Evolutionary conservation across 306 rosid species (phyloP).

Genomic region (Coriaria nepalensis): DNA sequence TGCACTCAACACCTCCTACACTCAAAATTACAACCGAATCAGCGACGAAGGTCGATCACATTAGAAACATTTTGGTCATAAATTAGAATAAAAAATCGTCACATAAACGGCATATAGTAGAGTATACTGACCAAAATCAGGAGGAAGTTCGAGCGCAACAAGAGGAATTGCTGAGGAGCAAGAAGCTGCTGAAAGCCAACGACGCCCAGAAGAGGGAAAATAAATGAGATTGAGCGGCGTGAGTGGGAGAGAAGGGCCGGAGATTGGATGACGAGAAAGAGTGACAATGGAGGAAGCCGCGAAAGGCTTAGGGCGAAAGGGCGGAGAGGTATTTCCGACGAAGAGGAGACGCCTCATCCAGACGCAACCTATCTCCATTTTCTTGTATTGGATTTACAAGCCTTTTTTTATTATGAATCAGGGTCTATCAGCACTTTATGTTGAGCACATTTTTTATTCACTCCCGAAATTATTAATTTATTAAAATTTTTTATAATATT

Average conservation of each 20-base stretch:
- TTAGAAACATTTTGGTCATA: background rate
- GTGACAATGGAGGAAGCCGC: slow-evolving; percentile 6
- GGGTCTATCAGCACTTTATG: too few species aligned
- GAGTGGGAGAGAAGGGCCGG: slow-evolving; percentile 17
- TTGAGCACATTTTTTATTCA: too few species aligned
- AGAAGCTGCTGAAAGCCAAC: slow-evolving; percentile 27
- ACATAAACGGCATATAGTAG: background rate
- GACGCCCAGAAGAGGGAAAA: slow-evolving; percentile 19
- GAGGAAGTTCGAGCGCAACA: slow-evolving; percentile 15
- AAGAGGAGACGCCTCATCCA: slow-evolving; percentile 46
- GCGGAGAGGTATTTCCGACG: slow-evolving; percentile 14
- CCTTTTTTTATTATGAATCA: too few species aligned
- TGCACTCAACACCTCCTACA: slow-evolving; percentile 14
- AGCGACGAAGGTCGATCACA: background rate
- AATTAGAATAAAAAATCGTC: background rate
- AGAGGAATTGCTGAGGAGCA: slow-evolving; percentile 15
- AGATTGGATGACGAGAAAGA: slow-evolving; percentile 12
- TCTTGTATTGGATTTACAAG: too few species aligned
- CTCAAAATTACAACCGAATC: background rate
- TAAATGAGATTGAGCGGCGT: slow-evolving; percentile 13
- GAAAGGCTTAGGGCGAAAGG: slow-evolving; percentile 14
- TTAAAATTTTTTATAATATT: too few species aligned
- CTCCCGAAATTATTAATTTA: too few species aligned
- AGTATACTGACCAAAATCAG: slow-evolving; percentile 24
- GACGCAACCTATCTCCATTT: slow-evolving; percentile 15